phyloP scores from a whole-genome alignment of 768 basidiomycete genomes.

The Coprinopsis marcescibilis region DNA sequence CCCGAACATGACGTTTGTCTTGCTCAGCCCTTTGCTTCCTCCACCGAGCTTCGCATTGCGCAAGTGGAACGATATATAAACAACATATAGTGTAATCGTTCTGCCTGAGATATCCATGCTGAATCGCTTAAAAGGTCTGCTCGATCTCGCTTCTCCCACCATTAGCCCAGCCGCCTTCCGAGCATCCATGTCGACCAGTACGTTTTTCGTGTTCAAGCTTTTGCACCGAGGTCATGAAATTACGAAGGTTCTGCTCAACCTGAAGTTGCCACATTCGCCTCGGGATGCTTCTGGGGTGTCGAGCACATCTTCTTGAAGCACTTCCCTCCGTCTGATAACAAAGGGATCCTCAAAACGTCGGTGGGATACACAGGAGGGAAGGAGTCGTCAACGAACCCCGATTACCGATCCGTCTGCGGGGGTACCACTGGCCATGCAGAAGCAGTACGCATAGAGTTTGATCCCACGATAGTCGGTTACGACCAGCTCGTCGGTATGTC shows the following conservation, averaged over 20 bases:
- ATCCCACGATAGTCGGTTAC: slow-evolving; percentile 71
- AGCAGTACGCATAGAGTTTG: slow-evolving; percentile 80
- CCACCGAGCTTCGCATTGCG: neutral
- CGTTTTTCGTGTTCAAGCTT: slow-evolving; percentile 2
- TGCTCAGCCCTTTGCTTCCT: no score
- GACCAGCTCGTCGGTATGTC: slow-evolving; percentile 79
- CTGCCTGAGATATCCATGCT: slow-evolving; percentile 9
- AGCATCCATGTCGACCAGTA: slow-evolving; percentile 36
- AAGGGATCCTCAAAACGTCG: slow-evolving; percentile 66
- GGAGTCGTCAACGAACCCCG: slow-evolving; percentile 45
- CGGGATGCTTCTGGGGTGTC: slow-evolving; percentile 83
- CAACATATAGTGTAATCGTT: no score
- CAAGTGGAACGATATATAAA: neutral
- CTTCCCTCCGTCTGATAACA: slow-evolving; percentile 63
- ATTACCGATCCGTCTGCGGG: slow-evolving; percentile 70
- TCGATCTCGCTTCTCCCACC: slow-evolving; percentile 12
- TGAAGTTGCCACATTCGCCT: slow-evolving; percentile 42
- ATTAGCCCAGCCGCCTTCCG: slow-evolving; percentile 35
- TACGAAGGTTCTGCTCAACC: slow-evolving; percentile 18
- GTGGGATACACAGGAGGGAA: slow-evolving; percentile 83
- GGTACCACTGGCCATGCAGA: slow-evolving; percentile 88
- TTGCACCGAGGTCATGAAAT: neutral
- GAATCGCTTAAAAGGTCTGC: slow-evolving; percentile 13
- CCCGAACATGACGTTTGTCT: no score
- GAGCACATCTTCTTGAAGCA: slow-evolving; percentile 82